phyloP scores from a whole-genome alignment of 768 basidiomycete genomes.

The Boletus pseudopeckii region DNA sequence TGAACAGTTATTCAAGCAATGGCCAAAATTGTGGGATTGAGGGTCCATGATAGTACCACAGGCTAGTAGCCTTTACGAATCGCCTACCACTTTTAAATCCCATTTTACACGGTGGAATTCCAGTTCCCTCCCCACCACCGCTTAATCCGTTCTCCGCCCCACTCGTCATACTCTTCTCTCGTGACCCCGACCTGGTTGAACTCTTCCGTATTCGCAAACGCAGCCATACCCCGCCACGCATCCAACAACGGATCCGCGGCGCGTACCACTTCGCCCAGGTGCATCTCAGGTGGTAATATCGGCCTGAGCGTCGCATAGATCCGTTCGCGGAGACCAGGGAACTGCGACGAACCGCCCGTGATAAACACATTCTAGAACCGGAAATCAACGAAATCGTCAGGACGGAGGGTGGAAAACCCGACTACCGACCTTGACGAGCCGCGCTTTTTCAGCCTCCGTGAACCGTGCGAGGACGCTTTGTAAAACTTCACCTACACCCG shows the following conservation, averaged over 20 bases:
- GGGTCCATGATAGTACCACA: too few relatives aligned
- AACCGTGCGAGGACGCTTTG: constrained; percentile 80
- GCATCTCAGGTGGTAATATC: constrained; percentile 79
- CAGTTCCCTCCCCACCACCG: constrained; percentile 94
- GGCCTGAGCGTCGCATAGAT: constrained; percentile 76
- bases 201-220: constrained; percentile 55
- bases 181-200: constrained; percentile 61
- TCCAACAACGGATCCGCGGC: constrained; percentile 70
- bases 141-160: constrained; percentile 82
- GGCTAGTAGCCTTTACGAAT: background rate
- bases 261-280: constrained; percentile 51
- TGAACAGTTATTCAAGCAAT: too few relatives aligned
- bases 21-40: too few relatives aligned
- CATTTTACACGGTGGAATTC: constrained; percentile 40
- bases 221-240: constrained; percentile 93
- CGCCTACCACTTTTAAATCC: background rate
- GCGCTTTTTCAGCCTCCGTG: constrained; percentile 58
- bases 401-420: constrained; percentile 6
- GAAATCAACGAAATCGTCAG: background rate
- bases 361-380: constrained; percentile 76
- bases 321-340: constrained; percentile 66
- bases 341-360: constrained; percentile 75
- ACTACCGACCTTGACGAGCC: constrained; percentile 65
- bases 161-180: constrained; percentile 83
- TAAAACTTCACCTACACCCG: constrained; percentile 89